Evolutionary conservation across 179 eudicot species (phyloP).

Genomic region (Silene coronaria): DNA sequence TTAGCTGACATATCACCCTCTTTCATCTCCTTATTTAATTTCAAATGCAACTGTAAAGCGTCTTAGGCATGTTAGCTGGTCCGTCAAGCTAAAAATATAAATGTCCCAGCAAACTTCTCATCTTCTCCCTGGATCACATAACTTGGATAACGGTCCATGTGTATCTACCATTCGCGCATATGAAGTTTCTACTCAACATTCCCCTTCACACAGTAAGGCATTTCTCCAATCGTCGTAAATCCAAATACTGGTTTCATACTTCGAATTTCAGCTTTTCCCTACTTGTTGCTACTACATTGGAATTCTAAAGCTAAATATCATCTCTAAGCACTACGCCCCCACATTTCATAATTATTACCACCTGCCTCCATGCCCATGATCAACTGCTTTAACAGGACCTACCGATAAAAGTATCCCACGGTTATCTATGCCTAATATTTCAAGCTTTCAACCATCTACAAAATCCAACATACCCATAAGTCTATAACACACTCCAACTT

Average conservation of each 20-base stretch:
- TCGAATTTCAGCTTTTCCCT: not conserved
- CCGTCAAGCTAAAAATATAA: not conserved
- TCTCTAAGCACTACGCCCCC: not conserved
- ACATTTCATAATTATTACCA: not conserved
- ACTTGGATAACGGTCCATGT: not conserved
- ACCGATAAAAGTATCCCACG: not conserved
- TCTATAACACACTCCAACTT: not conserved
- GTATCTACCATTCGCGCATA: not conserved
- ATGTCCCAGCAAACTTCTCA: not conserved
- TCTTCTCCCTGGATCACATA: not conserved
- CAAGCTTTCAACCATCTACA: not conserved
- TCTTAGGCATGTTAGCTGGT: not conserved
- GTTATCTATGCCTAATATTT: too few species aligned
- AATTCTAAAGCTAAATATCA: not conserved
- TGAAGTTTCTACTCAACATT: not conserved
- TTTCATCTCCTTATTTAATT: not conserved
- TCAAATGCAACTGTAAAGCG: not conserved
- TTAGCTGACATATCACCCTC: not conserved
- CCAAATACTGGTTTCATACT: slow-evolving; percentile 1
- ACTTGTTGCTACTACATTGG: not conserved
- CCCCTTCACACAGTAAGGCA: not conserved
- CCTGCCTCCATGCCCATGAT: not conserved
- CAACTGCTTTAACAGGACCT: not conserved
- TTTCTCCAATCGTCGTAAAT: not conserved
- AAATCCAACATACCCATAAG: not conserved